These are phyloP conservation scores for Leishmania amazonensis DNA, from an alignment of 208 protist genomes.

Conservation along the genomic window DNA sequence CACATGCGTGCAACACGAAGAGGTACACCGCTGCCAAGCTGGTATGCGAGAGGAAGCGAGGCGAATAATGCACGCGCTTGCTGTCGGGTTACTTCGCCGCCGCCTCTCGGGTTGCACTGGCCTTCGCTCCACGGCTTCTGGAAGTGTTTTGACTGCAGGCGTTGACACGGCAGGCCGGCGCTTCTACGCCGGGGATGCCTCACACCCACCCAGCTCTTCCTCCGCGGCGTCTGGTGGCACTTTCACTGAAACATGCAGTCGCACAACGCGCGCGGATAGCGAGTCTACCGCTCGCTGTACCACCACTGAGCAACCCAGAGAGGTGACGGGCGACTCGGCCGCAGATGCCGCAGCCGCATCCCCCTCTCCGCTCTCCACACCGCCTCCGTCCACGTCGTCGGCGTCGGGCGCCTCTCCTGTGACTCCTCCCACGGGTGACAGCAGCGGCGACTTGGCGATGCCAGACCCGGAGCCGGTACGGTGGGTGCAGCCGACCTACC, in stretches of 20 bases:
- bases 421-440: neutral
- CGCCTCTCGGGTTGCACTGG: neutral
- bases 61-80: neutral
- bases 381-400: neutral
- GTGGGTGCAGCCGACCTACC: constrained; percentile 62
- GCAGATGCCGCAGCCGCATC: neutral
- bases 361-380: neutral
- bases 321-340: neutral
- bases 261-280: neutral
- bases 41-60: neutral
- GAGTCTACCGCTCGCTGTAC: too few species aligned
- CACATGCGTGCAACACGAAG: neutral
- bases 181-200: neutral
- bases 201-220: neutral
- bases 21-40: neutral
- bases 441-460: constrained; percentile 12
- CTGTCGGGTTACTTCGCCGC: neutral
- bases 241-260: neutral
- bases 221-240: neutral
- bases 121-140: neutral
- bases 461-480: constrained; percentile 59
- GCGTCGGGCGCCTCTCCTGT: neutral
- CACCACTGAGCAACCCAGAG: neutral
- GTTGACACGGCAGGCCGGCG: neutral
- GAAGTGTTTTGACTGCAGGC: neutral